These are phyloP conservation scores for Yamadazyma ubonensis DNA, from an alignment of 805 yeast genomes.

Conservation along the genomic window DNA sequence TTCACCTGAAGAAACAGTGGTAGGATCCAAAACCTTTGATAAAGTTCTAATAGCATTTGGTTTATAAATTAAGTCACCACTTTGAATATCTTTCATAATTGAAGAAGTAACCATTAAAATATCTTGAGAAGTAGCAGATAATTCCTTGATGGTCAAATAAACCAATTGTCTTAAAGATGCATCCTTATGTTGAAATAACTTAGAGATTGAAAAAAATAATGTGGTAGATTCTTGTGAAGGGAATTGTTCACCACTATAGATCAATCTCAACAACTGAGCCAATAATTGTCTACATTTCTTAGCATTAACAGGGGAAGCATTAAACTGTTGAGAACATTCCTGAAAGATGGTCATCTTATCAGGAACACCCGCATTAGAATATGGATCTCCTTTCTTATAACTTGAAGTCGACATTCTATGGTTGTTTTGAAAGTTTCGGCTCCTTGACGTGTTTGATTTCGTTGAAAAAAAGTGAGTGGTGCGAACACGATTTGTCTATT, in stretches of 20 bases:
- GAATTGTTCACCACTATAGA: slow-evolving; percentile 84
- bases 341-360: slow-evolving; percentile 98
- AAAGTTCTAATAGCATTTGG: slow-evolving; percentile 95
- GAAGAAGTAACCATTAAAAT: slow-evolving; percentile 97
- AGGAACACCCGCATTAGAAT: slow-evolving; percentile 50
- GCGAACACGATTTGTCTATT: slow-evolving; percentile 14
- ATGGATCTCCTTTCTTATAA: slow-evolving; percentile 81
- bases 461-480: slow-evolving; percentile 11
- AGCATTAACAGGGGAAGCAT: slow-evolving; percentile 85
- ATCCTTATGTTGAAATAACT: slow-evolving; percentile 90
- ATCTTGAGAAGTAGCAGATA: slow-evolving; percentile 81
- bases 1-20: slow-evolving; percentile 91
- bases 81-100: slow-evolving; percentile 96
- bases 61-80: slow-evolving; percentile 78
- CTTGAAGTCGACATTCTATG: slow-evolving; percentile 73
- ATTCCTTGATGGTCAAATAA: slow-evolving; percentile 90
- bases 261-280: slow-evolving; percentile 76
- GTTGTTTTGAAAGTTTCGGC: slow-evolving; percentile 4
- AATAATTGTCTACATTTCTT: slow-evolving; percentile 80
- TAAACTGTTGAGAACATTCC: slow-evolving; percentile 90
- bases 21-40: slow-evolving; percentile 82
- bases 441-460: slow-evolving; percentile 14
- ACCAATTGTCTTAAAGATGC: slow-evolving; percentile 88
- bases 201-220: slow-evolving; percentile 89
- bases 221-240: slow-evolving; percentile 89